These are phyloP conservation scores for Prunus armeniaca DNA, from an alignment of 306 rosid species.

Conservation along the genomic window DNA sequence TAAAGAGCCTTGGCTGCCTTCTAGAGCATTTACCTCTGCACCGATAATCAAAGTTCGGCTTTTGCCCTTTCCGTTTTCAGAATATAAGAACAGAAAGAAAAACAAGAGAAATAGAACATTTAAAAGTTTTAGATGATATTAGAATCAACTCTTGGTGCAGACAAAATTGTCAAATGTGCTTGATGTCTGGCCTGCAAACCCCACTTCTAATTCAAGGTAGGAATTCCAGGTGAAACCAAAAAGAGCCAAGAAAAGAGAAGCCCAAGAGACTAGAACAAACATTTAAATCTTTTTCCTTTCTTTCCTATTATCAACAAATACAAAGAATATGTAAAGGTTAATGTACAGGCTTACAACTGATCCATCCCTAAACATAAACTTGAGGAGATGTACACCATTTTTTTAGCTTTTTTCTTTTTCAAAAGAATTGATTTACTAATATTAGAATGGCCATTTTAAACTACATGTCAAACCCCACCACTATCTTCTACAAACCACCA, in stretches of 20 bases:
- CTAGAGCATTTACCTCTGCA: no score
- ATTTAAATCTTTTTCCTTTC: not conserved
- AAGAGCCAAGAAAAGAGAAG: not conserved
- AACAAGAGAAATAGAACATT: not conserved
- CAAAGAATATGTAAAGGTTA: slow-evolving; percentile 27
- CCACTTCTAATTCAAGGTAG: not conserved
- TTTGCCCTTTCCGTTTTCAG: not conserved
- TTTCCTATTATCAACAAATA: slow-evolving; percentile 21
- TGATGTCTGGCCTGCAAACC: not conserved
- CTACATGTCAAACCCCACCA: slow-evolving; percentile 29
- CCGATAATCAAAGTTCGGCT: not conserved
- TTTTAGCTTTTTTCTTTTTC: not conserved
- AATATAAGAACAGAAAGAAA: no score
- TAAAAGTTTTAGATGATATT: no score
- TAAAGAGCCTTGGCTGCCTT: no score
- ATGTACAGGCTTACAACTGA: slow-evolving; percentile 25
- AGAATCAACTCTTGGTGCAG: not conserved
- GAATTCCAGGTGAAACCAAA: not conserved
- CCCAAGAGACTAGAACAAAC: not conserved
- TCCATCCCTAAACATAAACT: slow-evolving; percentile 15
- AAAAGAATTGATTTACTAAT: slow-evolving; percentile 32
- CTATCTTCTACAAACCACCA: slow-evolving; percentile 26
- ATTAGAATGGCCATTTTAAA: slow-evolving; percentile 16
- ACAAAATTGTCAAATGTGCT: not conserved
- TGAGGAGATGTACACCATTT: slow-evolving; percentile 25